These are phyloP conservation scores for Sphaerobolus stellatus DNA, from an alignment of 1,284 basidiomycete genomes.

Conservation along the genomic window DNA sequence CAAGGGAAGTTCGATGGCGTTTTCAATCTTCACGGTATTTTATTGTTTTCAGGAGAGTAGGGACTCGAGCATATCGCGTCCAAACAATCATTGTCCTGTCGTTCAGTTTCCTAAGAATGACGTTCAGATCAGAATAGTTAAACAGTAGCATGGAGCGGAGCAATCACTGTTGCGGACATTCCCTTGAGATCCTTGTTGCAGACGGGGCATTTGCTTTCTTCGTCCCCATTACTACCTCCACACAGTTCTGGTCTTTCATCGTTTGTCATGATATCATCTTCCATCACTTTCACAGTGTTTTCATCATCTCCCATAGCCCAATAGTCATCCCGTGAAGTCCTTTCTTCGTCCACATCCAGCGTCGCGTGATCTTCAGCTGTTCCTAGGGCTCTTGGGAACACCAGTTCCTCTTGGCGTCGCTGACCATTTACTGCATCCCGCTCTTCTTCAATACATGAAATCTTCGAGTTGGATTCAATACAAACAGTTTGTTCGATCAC, in stretches of 20 bases:
- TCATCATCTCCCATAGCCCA: conserved; percentile 9
- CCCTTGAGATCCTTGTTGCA: conserved; percentile 34
- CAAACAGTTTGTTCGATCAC: not conserved
- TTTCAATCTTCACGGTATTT: not conserved
- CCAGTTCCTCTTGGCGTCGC: too few species aligned
- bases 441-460: not conserved
- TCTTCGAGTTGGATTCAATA: not conserved
- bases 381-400: not conserved
- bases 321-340: not conserved
- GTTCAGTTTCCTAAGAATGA: conserved; percentile 40
- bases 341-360: not conserved
- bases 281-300: not conserved
- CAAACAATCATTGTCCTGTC: conserved; percentile 53
- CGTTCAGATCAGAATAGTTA: not conserved
- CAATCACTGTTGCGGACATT: conserved; percentile 36
- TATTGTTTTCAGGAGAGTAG: conserved; percentile 7
- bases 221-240: not conserved
- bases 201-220: conserved; percentile 36
- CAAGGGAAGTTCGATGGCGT: conserved; percentile 3
- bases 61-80: conserved; percentile 29
- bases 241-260: not conserved
- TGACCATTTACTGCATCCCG: too few species aligned
- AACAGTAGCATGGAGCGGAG: conserved; percentile 33
- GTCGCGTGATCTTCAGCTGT: not conserved
- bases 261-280: not conserved